phyloP scores from a whole-genome alignment of 331 rosid genomes.

The Arachis monticola region DNA sequence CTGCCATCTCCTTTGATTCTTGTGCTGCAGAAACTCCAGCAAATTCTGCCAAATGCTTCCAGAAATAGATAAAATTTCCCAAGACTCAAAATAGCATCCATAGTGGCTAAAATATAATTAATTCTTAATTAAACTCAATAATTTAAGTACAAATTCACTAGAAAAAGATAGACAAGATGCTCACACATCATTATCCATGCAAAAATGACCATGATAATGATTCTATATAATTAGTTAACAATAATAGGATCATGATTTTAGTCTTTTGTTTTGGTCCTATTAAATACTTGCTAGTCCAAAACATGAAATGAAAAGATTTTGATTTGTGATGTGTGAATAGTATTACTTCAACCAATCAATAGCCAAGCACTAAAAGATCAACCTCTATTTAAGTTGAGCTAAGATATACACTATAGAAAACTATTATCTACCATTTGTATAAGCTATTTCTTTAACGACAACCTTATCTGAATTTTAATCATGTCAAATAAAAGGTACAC shows the following conservation, averaged over 20 bases:
- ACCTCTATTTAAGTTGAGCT: constrained; percentile 1
- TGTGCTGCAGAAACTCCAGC: no score
- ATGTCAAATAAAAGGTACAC: no score
- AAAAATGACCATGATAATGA: constrained; percentile 9
- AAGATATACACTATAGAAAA: background rate
- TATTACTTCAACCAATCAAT: constrained; percentile 10
- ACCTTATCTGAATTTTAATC: no score
- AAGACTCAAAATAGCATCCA: no score
- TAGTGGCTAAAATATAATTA: no score
- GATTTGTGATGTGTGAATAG: constrained; percentile 11
- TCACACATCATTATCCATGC: background rate
- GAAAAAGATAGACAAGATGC: no score
- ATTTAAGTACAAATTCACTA: no score
- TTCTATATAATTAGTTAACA: constrained; percentile 16
- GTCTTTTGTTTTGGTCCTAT: background rate
- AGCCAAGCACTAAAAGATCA: background rate
- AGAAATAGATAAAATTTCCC: no score
- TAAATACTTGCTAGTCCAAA: constrained; percentile 3
- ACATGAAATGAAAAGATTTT: background rate
- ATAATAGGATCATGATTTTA: background rate
- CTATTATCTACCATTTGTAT: constrained; percentile 12
- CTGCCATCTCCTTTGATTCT: no score
- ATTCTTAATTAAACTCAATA: no score
- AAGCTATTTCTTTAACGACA: background rate
- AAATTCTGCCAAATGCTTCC: no score